Evolutionary conservation across 179 eudicot genomes (phyloP).

Genomic region (Beta corolliflora): DNA sequence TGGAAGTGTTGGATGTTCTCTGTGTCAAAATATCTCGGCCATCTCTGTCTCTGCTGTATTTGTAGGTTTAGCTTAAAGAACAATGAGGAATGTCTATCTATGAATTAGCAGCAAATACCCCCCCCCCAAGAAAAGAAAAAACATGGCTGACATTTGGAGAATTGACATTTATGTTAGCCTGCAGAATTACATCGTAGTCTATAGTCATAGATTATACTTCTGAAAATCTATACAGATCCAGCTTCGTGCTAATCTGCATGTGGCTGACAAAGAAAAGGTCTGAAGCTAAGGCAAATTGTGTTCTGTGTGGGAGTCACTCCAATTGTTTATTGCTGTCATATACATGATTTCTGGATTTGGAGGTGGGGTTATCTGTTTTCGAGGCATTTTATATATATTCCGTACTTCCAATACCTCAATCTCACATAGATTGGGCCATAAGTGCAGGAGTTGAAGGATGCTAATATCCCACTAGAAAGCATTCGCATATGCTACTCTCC

Average conservation of each 20-base stretch:
- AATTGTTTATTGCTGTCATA: background rate
- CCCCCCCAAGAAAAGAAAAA: too few relatives aligned
- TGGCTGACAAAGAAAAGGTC: background rate
- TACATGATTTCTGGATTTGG: background rate
- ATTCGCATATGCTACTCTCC: constrained; percentile 94
- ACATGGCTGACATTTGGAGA: background rate
- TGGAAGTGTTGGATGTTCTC: background rate
- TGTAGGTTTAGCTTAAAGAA: background rate
- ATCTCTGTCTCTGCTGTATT: background rate
- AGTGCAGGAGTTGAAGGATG: constrained; percentile 61
- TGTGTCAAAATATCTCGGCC: background rate
- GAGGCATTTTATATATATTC: background rate
- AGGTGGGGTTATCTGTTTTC: background rate
- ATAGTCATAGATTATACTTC: background rate
- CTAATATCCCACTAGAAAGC: constrained; percentile 50
- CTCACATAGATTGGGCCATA: constrained; percentile 8
- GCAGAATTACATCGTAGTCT: background rate
- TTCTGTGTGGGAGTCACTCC: background rate
- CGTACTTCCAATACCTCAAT: background rate
- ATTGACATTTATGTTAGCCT: too few relatives aligned
- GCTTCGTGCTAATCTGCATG: background rate
- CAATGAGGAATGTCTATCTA: background rate
- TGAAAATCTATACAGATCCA: background rate
- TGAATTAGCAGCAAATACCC: background rate
- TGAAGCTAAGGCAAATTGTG: background rate